phyloP scores from a whole-genome alignment of 371 early-diverging fungal species.

The Rhizomucor pusillus region DNA sequence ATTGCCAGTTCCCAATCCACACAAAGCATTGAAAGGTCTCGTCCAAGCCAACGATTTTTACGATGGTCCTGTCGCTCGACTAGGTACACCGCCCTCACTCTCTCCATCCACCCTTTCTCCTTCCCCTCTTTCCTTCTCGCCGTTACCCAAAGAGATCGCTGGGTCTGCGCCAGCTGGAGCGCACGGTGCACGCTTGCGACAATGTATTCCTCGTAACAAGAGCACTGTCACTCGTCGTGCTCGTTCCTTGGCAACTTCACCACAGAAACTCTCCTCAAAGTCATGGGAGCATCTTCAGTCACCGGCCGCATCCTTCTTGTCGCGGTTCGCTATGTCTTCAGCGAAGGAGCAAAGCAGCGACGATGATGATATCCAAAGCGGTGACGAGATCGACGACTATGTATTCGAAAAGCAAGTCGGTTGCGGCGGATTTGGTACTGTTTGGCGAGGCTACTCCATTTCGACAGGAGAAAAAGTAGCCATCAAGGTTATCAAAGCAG shows the following conservation, averaged over 20 bases:
- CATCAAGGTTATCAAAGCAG: conserved; percentile 53
- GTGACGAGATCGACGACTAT: conserved; percentile 70
- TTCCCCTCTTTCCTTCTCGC: background rate
- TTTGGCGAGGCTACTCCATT: conserved; percentile 54
- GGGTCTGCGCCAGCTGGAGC: background rate
- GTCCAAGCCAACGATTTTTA: background rate
- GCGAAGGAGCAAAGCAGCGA: background rate
- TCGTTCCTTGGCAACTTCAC: conserved; percentile 1
- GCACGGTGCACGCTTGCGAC: background rate
- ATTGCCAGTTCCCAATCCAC: background rate
- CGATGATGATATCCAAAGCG: conserved; percentile 33
- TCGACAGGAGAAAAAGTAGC: conserved; percentile 42
- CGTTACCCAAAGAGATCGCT: background rate
- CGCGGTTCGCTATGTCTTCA: conserved; percentile 35
- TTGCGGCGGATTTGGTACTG: conserved; percentile 66
- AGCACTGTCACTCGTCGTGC: background rate
- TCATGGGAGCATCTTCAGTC: conserved; percentile 49
- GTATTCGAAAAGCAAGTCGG: conserved; percentile 61
- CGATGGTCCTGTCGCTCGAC: background rate
- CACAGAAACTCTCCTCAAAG: conserved; percentile 6
- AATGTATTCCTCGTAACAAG: background rate
- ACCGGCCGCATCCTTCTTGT: conserved; percentile 60
- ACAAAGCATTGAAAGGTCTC: background rate
- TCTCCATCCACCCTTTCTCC: background rate
- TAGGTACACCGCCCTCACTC: background rate